A percentile compares a stretch with the other conserved stretches of the same genome.
phyloP scores from a whole-genome alignment of 2,329 filamentous ascomycete genomes.

The Fusarium neocosmosporiellum region DNA sequence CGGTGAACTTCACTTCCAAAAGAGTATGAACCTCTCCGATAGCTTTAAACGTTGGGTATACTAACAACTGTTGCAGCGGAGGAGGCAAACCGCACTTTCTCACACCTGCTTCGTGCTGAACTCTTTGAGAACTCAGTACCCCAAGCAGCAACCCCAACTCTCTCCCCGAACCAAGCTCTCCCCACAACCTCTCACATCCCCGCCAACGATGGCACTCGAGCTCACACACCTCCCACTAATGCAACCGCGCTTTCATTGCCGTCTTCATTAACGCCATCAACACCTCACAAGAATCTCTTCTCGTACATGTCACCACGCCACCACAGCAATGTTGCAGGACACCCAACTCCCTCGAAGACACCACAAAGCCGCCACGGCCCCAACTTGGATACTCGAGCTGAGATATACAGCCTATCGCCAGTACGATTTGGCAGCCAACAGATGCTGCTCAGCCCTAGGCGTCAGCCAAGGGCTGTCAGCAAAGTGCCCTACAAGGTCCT shows the following conservation, averaged over 20 bases:
- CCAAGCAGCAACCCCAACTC: slow-evolving; percentile 75
- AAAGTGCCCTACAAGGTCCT: slow-evolving; percentile 98
- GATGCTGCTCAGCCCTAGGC: slow-evolving; percentile 89
- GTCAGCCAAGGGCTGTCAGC: slow-evolving; percentile 88
- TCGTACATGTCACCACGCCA: slow-evolving; percentile 85
- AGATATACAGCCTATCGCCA: slow-evolving; percentile 95
- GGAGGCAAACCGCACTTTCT: slow-evolving; percentile 95
- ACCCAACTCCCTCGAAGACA: slow-evolving; percentile 89
- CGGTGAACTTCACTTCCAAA: slow-evolving; percentile 93
- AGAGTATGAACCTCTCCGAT: slow-evolving; percentile 67
- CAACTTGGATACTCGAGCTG: slow-evolving; percentile 88
- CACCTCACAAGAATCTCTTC: slow-evolving; percentile 97
- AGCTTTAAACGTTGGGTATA: background rate
- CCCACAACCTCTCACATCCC: slow-evolving; percentile 64
- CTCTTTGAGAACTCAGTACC: slow-evolving; percentile 93
- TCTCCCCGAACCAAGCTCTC: slow-evolving; percentile 69
- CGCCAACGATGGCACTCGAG: slow-evolving; percentile 73
- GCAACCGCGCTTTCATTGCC: slow-evolving; percentile 71
- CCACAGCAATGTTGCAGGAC: slow-evolving; percentile 76
- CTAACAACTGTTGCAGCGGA: slow-evolving; percentile 67
- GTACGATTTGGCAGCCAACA: slow-evolving; percentile 93
- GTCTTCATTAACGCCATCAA: slow-evolving; percentile 86
- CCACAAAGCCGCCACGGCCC: slow-evolving; percentile 88
- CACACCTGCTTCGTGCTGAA: slow-evolving; percentile 86
- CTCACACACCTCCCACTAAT: slow-evolving; percentile 83